A percentile compares a stretch with the other conserved stretches of the same genome.
Conservation (phyloP, 805 yeast genomes). For the Myxozyma melibiosi region DNA sequence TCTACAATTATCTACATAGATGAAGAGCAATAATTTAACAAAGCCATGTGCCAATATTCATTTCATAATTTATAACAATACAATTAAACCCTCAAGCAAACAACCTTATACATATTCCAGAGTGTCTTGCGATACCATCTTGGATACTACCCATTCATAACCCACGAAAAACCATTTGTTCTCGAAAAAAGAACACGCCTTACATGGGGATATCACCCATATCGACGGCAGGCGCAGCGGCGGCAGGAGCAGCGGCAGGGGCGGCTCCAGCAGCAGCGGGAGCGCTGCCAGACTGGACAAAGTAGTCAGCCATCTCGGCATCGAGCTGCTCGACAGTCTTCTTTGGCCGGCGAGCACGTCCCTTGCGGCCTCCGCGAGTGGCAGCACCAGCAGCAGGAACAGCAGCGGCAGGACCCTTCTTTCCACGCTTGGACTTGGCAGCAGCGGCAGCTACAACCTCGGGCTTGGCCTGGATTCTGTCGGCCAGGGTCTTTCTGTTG, state of each 20-base stretch:
- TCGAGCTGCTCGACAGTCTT: slow-evolving; percentile 92
- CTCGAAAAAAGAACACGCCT: too few relatives aligned
- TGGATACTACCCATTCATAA: too few relatives aligned
- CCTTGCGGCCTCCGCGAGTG: slow-evolving; percentile 35
- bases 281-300: slow-evolving; percentile 43
- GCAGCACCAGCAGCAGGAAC: slow-evolving; percentile 32
- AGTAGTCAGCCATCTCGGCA: slow-evolving; percentile 97
- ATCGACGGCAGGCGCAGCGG: slow-evolving; percentile 31
- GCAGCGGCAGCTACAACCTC: slow-evolving; percentile 6
- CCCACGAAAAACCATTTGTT: too few relatives aligned
- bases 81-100: too few relatives aligned
- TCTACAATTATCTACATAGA: too few relatives aligned
- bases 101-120: too few relatives aligned
- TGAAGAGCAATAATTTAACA: too few relatives aligned
- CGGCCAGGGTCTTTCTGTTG: slow-evolving; percentile 41
- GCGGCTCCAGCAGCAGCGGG: slow-evolving; percentile 25
- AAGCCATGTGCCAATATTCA: too few relatives aligned
- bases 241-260: slow-evolving; percentile 16
- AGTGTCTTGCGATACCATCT: too few relatives aligned
- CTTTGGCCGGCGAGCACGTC: slow-evolving; percentile 48
- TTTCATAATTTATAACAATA: too few relatives aligned
- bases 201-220: slow-evolving; percentile 36
- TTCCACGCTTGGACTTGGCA: slow-evolving; percentile 9
- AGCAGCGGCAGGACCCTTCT: slow-evolving; percentile 4
- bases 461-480: slow-evolving; percentile 30